These are phyloP conservation scores for Amborella trichopoda DNA, from an alignment of 164 flowering plant genomes.

Conservation along the genomic window DNA sequence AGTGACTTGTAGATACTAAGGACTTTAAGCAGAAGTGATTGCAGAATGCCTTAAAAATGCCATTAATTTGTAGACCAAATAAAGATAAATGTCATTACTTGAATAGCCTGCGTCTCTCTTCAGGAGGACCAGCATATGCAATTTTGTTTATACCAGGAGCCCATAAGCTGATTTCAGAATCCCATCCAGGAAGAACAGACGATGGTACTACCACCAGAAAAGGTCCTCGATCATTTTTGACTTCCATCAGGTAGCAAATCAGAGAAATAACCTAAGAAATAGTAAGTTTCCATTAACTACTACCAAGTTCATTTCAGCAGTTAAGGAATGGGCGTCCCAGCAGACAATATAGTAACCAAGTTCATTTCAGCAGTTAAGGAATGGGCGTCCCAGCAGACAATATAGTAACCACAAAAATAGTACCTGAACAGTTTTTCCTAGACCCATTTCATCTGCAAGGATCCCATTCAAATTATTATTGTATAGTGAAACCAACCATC, in stretches of 20 bases:
- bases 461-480: constrained; percentile 97
- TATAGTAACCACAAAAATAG: too few species aligned
- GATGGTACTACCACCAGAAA: constrained; percentile 96
- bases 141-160: constrained; percentile 75
- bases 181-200: constrained; percentile 94
- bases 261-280: constrained; percentile 72
- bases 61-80: too few species aligned
- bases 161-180: constrained; percentile 77
- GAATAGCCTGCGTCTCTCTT: constrained; percentile 79
- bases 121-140: constrained; percentile 94
- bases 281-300: too few species aligned
- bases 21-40: not conserved
- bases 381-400: too few species aligned
- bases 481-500: constrained; percentile 92
- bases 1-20: not conserved
- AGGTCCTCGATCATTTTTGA: constrained; percentile 91
- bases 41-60: too few species aligned
- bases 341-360: too few species aligned
- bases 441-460: constrained; percentile 99
- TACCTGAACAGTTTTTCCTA: constrained; percentile 99
- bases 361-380: too few species aligned
- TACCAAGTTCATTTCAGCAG: too few species aligned
- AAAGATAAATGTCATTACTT: too few species aligned
- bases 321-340: too few species aligned
- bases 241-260: constrained; percentile 90